Percentiles rank a stretch among this genome's conserved stretches.
These are phyloP conservation scores for Alectoria sarmentosa DNA, from an alignment of 495 filamentous ascomycete genomes.

Conservation along the genomic window DNA sequence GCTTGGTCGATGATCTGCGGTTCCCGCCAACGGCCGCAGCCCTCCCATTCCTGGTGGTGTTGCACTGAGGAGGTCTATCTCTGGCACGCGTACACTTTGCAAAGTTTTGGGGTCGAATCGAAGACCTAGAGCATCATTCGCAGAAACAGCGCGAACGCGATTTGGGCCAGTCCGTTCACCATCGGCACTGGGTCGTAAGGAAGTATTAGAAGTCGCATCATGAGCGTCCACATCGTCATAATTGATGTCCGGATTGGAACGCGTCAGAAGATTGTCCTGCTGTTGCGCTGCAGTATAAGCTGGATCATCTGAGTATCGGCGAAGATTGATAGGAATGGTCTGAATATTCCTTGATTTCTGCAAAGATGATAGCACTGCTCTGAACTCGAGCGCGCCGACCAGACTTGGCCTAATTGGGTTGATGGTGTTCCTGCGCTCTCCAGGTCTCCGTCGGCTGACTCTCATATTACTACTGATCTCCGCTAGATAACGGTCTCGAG, in stretches of 20 bases:
- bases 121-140: constrained; percentile 50
- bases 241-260: constrained; percentile 39
- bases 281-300: constrained; percentile 38
- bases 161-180: constrained; percentile 28
- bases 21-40: constrained; percentile 1
- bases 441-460: constrained; percentile 58
- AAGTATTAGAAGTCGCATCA: constrained; percentile 28
- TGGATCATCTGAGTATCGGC: constrained; percentile 66
- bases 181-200: constrained; percentile 31
- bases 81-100: constrained; percentile 23
- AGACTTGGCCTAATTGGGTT: constrained; percentile 86
- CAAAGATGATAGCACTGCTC: constrained; percentile 75
- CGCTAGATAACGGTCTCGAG: constrained; percentile 60
- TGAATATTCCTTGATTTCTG: constrained; percentile 70
- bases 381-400: constrained; percentile 89
- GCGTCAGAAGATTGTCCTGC: constrained; percentile 43
- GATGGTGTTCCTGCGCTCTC: constrained; percentile 63
- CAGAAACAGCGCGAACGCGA: constrained; percentile 56
- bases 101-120: constrained; percentile 36
- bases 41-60: constrained; percentile 17
- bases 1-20: constrained; percentile 8
- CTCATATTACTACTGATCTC: constrained; percentile 94
- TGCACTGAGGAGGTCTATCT: constrained; percentile 21
- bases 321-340: constrained; percentile 56
- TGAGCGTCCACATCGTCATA: constrained; percentile 24